phyloP scores from a whole-genome alignment of 2,329 filamentous ascomycete species.

The Microcyclospora pomicola region DNA sequence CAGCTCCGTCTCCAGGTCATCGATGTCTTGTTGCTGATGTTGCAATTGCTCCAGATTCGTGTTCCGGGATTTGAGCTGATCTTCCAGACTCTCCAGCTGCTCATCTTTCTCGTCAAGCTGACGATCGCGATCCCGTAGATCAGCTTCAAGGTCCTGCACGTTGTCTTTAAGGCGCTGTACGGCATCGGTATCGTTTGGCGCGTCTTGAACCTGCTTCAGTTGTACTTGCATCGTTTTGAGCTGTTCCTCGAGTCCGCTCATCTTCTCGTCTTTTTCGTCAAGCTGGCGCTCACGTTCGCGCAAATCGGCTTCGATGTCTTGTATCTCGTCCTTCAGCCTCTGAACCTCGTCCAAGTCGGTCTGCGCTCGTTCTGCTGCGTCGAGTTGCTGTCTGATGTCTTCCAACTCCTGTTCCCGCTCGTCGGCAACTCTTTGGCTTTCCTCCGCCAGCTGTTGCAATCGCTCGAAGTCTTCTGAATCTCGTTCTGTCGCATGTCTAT shows the following conservation, averaged over 20 bases:
- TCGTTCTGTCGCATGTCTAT: slow-evolving; percentile 54
- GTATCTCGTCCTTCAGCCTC: slow-evolving; percentile 35
- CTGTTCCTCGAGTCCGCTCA: slow-evolving; percentile 34
- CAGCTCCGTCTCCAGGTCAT: slow-evolving; percentile 37
- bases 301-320: slow-evolving; percentile 37
- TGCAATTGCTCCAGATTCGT: slow-evolving; percentile 37
- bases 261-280: slow-evolving; percentile 33
- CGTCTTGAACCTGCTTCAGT: slow-evolving; percentile 40
- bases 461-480: slow-evolving; percentile 48
- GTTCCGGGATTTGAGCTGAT: slow-evolving; percentile 25
- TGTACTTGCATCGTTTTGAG: slow-evolving; percentile 19
- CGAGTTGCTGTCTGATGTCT: slow-evolving; percentile 27
- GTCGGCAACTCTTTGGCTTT: slow-evolving; percentile 25
- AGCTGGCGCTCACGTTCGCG: slow-evolving; percentile 30
- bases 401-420: slow-evolving; percentile 32
- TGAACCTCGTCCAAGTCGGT: slow-evolving; percentile 18
- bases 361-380: slow-evolving; percentile 24
- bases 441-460: slow-evolving; percentile 30
- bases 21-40: slow-evolving; percentile 44
- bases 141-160: slow-evolving; percentile 34
- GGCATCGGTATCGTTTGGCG: slow-evolving; percentile 41
- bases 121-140: slow-evolving; percentile 36
- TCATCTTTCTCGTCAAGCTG: slow-evolving; percentile 29
- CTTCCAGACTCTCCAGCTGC: slow-evolving; percentile 34
- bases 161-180: slow-evolving; percentile 37